Evolutionary conservation across 495 filamentous ascomycete species (phyloP).

Genomic region (Oleoguttula mirabilis): DNA sequence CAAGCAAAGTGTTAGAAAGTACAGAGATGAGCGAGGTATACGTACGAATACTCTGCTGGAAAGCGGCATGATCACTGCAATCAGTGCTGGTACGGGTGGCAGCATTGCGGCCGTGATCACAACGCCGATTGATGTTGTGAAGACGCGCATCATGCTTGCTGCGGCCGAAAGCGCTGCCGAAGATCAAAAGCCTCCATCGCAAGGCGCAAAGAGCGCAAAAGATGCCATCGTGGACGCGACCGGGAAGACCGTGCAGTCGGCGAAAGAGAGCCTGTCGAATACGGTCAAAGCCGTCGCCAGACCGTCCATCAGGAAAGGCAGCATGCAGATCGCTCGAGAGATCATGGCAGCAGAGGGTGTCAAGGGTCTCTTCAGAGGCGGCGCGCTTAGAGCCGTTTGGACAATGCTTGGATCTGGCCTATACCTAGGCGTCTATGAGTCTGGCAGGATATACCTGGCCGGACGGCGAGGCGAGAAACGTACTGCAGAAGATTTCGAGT

Average conservation of each 20-base stretch:
- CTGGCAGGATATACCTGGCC: conserved; percentile 58
- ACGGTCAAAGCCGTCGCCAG: conserved; percentile 14
- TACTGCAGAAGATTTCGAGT: too few species aligned
- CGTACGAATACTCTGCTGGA: conserved; percentile 37
- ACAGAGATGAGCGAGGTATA: conserved; percentile 25
- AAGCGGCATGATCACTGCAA: conserved; percentile 54
- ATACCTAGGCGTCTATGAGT: conserved; percentile 80
- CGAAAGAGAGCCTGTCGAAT: conserved; percentile 19
- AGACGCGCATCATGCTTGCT: conserved; percentile 57
- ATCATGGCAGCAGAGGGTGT: conserved; percentile 53
- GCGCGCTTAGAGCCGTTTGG: conserved; percentile 61
- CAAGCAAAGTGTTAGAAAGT: conserved; percentile 34
- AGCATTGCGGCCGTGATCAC: conserved; percentile 58
- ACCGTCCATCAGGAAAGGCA: conserved; percentile 30
- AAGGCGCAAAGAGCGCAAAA: conserved; percentile 8
- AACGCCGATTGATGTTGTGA: conserved; percentile 74
- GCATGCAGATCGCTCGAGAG: conserved; percentile 46
- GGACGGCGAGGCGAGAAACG: conserved; percentile 36
- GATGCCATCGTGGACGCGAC: conserved; percentile 26
- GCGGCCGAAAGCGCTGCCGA: conserved; percentile 36
- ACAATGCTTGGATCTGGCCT: conserved; percentile 68
- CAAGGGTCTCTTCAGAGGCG: conserved; percentile 67
- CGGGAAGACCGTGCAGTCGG: conserved; percentile 21
- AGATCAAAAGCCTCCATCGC: conserved; percentile 11
- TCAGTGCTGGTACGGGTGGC: conserved; percentile 57